These are phyloP conservation scores for Fusarium odoratissimum DNA, from an alignment of 2,329 filamentous ascomycete genomes.

Conservation along the genomic window DNA sequence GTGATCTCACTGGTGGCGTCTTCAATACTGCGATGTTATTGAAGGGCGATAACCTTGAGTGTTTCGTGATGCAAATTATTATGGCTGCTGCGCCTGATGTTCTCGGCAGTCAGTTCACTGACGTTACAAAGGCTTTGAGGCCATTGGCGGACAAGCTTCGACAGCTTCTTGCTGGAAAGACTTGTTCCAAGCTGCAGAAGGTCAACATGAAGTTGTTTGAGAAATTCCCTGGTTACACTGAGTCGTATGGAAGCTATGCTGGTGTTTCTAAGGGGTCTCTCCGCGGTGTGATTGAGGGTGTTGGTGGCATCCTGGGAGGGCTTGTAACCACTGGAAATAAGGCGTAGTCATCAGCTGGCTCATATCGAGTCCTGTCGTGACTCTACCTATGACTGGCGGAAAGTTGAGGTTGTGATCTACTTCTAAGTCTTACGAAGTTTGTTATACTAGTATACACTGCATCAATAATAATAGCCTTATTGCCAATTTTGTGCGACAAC, in stretches of 20 bases:
- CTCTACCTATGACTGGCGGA: background rate
- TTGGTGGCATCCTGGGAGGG: background rate
- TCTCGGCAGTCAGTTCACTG: conserved; percentile 7
- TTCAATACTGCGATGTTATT: conserved; percentile 55
- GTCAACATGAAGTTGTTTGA: conserved; percentile 9
- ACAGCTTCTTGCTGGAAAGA: background rate
- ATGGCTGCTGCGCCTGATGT: conserved; percentile 16
- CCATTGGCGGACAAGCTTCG: conserved; percentile 1
- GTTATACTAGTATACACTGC: too few species aligned
- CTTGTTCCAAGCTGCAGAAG: background rate
- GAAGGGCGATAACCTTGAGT: conserved; percentile 60
- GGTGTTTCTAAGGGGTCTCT: conserved; percentile 15
- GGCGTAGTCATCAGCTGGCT: accelerated
- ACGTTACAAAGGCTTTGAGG: background rate
- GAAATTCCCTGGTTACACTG: conserved; percentile 11
- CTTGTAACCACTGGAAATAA: conserved; percentile 1
- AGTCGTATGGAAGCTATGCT: conserved; percentile 22
- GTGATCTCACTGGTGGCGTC: conserved; percentile 55
- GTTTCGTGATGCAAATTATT: conserved; percentile 51
- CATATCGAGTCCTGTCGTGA: accelerated
- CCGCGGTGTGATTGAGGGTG: background rate
- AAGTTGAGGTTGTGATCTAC: background rate
- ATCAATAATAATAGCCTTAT: background rate
- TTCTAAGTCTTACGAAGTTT: background rate
- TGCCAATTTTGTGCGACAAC: background rate